Evolutionary conservation across 768 basidiomycete species (phyloP), one percentile per base, ranked within the genome.

Genomic region (Macrolepiota dolichaula): DNA sequence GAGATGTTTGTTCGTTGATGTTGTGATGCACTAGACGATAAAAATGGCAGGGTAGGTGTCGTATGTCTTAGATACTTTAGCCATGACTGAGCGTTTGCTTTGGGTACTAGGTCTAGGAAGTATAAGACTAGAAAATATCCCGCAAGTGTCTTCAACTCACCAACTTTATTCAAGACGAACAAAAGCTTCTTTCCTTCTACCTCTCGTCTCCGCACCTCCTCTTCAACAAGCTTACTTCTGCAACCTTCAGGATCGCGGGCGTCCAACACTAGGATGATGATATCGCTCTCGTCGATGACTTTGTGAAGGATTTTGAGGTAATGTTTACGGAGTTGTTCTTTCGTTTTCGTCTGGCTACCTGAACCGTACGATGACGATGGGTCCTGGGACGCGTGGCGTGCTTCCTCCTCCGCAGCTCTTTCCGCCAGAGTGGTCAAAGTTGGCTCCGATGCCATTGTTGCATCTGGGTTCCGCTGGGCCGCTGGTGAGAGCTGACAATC

Each of bases 131-230:
- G 15, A 7, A 12, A 55, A n/a, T 22, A 6, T 22, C 51, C 17
- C 57, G 44, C 22, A 42, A 53, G 24, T 57, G 36, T 37, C 32
- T 47, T 59, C 27, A 51, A 74, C 87, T 60, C 63, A 94, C 96
- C 96, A 61, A 97, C 91, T 77, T 99, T 98, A 73, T 98, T 98
- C n/a, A 99, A 72, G 2, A 98, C 93, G 57, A 94, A 93, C 1
- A 99, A 87, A 32, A 98, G 76, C 70, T 87, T 91, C 79, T 99
- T 99, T 7, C 95, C 92, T 64, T 96, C 92, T 24, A 77, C 78
- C 70, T 96, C 94, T 37, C 91, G 81, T 64, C 92, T 79, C 49
- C 91, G 79, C 0, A 97, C 94, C 71, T 97, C 96, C 69, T 96
- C 93, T 72, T 99, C 97, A 3, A 98, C 94, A 40, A 96, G 80